Conservation (phyloP, 2,329 filamentous ascomycete genomes). For the Ophiocordyceps camponoti-rufipedis region DNA sequence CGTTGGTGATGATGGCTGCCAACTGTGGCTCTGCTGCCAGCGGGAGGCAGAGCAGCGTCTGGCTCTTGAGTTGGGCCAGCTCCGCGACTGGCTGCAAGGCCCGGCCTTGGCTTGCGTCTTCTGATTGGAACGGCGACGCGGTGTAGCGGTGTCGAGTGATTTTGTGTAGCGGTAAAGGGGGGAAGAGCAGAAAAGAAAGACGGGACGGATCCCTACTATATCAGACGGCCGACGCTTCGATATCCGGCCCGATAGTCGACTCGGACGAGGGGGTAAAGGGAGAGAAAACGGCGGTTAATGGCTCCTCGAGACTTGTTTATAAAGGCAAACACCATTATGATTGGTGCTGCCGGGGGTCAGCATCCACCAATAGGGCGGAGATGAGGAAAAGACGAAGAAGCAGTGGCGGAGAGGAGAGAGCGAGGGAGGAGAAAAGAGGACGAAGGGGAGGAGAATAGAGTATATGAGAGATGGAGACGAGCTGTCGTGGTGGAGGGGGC, state of each 20-base stretch:
- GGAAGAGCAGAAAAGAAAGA: too few relatives aligned
- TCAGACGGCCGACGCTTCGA: background rate
- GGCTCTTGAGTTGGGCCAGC: conserved; percentile 24
- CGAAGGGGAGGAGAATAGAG: background rate
- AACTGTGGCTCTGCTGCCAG: conserved; percentile 18
- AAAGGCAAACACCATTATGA: conserved; percentile 12
- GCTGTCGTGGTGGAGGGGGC: too few relatives aligned
- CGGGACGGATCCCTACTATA: too few relatives aligned
- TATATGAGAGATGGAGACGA: background rate
- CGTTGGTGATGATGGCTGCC: conserved; percentile 10
- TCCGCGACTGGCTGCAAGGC: conserved; percentile 12
- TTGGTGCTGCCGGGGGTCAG: conserved; percentile 14
- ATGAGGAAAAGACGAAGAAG: conserved; percentile 10
- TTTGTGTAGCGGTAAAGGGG: too few relatives aligned
- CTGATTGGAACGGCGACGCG: background rate
- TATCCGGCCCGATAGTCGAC: background rate
- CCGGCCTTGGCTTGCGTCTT: conserved; percentile 1
- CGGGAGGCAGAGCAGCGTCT: conserved; percentile 21
- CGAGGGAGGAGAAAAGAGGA: conserved; percentile 2
- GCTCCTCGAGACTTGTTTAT: conserved; percentile 11
- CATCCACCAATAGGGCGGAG: conserved; percentile 15
- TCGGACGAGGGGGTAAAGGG: conserved; percentile 1
- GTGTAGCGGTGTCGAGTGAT: too few relatives aligned
- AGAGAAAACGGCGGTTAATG: conserved; percentile 5
- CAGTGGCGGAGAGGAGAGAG: conserved; percentile 7